A percentile compares a stretch with the other conserved stretches of the same genome.
These are phyloP conservation scores for Dryas drummondii DNA, from an alignment of 306 rosid genomes.

Conservation along the genomic window DNA sequence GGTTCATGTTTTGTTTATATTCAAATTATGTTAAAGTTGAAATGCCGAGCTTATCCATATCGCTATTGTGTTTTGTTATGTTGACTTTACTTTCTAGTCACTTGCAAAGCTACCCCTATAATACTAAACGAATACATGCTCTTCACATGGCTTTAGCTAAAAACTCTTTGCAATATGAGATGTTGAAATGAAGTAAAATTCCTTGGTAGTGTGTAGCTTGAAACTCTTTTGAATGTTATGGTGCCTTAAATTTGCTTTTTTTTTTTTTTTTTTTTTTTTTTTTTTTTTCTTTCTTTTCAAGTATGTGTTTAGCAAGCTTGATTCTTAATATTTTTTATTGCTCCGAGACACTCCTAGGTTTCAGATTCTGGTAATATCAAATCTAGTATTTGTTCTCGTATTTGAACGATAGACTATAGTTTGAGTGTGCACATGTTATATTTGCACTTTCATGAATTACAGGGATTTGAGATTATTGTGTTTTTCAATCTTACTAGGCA, in stretches of 20 bases:
- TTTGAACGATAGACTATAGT: background rate
- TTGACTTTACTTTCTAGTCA: background rate
- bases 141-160: background rate
- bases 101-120: background rate
- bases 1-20: background rate
- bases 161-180: too few relatives aligned
- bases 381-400: background rate
- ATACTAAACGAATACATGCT: background rate
- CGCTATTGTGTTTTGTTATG: background rate
- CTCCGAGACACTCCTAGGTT: background rate
- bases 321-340: background rate
- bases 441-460: too few relatives aligned
- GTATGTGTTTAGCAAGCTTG: too few relatives aligned
- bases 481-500: constrained; percentile 31
- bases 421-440: background rate
- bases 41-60: background rate
- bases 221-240: too few relatives aligned
- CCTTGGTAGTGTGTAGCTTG: too few relatives aligned
- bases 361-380: background rate
- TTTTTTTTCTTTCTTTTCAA: too few relatives aligned
- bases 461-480: constrained; percentile 20
- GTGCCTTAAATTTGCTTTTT: too few relatives aligned
- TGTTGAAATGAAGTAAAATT: too few relatives aligned
- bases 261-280: too few relatives aligned
- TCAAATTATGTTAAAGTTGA: background rate